Evolutionary conservation across 1,284 basidiomycete genomes (phyloP).

Genomic region (Sutorius eximius): DNA sequence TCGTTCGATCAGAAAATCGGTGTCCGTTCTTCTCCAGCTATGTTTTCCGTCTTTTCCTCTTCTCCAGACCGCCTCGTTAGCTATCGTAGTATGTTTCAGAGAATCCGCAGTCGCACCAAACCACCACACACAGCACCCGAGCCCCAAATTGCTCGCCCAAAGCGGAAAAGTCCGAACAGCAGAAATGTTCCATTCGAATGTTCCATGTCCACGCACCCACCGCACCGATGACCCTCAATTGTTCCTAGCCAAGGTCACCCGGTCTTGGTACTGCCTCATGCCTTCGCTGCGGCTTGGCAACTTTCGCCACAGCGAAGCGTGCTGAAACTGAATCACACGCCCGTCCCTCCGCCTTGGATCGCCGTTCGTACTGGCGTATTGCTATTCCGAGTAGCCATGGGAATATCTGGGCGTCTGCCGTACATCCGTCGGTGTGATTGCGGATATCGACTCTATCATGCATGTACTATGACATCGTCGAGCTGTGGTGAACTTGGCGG

Average conservation of each 20-base stretch:
- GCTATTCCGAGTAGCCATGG: not conserved
- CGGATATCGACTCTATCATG: not conserved
- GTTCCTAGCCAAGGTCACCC: not conserved
- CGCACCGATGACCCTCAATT: not conserved
- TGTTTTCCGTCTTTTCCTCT: not conserved
- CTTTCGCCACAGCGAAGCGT: not conserved
- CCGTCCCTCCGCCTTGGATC: not conserved
- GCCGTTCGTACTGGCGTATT: not conserved
- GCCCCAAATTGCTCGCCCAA: not conserved
- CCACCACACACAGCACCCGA: not conserved
- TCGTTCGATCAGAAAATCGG: not conserved
- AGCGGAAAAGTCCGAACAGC: conserved; percentile 20
- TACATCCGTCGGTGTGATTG: not conserved
- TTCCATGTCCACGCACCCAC: conserved; percentile 26
- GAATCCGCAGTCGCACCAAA: not conserved
- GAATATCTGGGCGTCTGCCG: not conserved
- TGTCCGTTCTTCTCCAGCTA: not conserved
- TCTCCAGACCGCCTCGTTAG: not conserved
- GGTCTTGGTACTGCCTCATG: conserved; percentile 15
- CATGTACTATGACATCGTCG: not conserved
- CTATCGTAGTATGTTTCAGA: not conserved
- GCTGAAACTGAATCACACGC: not conserved
- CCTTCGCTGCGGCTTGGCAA: not conserved
- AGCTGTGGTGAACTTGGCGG: not conserved
- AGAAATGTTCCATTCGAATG: conserved; percentile 28